Percentiles rank a stretch among this genome's conserved stretches.
Conservation (phyloP, 441 rosid species). For the Eruca vesicaria region DNA sequence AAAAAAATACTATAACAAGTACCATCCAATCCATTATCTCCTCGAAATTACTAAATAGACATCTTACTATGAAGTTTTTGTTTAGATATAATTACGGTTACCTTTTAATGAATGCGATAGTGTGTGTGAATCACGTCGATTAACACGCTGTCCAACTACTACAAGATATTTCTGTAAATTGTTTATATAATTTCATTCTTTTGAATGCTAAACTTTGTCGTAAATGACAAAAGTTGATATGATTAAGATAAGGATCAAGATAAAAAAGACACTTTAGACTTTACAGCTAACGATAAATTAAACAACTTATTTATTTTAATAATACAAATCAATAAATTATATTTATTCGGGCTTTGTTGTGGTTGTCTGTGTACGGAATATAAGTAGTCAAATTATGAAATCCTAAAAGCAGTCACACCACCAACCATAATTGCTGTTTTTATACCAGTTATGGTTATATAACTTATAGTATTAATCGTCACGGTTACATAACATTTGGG, state of each 20-base stretch:
- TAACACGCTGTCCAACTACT: slow-evolving; percentile 30
- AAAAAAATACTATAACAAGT: not conserved
- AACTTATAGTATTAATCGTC: not conserved
- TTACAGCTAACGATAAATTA: not conserved
- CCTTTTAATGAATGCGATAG: slow-evolving; percentile 12
- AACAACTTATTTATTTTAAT: not conserved
- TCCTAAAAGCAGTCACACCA: slow-evolving; percentile 40
- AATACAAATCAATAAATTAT: not conserved
- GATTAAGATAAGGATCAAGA: slow-evolving; percentile 30
- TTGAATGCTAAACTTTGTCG: slow-evolving; percentile 2
- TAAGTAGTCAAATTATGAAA: not conserved
- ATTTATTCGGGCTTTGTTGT: not conserved
- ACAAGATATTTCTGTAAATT: slow-evolving; percentile 5
- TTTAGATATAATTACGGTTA: not conserved
- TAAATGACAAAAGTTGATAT: slow-evolving; percentile 15
- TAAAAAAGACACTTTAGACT: slow-evolving; percentile 4
- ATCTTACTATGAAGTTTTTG: not conserved
- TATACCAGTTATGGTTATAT: not conserved
- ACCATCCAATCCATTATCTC: not conserved
- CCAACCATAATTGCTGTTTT: not conserved
- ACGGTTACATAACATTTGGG: not conserved
- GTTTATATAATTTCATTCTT: slow-evolving; percentile 7
- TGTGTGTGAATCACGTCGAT: slow-evolving; percentile 27
- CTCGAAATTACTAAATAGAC: not conserved
- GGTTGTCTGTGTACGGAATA: slow-evolving; percentile 3